Evolutionary conservation across 495 filamentous ascomycete genomes (phyloP).

Genomic region (Neurospora sp.): DNA sequence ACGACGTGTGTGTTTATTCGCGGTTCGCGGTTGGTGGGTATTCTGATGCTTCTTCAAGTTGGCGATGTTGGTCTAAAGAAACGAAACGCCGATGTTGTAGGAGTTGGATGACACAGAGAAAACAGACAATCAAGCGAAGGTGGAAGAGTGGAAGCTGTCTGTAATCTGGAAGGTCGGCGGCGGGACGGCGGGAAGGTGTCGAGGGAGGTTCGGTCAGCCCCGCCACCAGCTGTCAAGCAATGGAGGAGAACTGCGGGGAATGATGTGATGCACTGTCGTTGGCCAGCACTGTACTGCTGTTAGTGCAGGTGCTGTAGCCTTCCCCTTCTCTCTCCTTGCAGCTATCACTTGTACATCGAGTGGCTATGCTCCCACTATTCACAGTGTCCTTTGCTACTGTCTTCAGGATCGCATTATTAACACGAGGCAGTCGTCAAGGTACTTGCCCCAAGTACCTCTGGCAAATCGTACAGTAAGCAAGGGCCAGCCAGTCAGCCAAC

Average conservation of each 20-base stretch:
- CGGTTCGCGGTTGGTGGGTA: neutral
- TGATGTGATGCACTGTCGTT: conserved; percentile 8
- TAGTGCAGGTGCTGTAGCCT: neutral
- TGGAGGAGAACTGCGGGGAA: neutral
- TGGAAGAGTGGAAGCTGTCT: neutral
- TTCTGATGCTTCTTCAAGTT: neutral
- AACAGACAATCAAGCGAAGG: neutral
- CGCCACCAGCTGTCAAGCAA: conserved; percentile 7
- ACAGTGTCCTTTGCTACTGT: neutral
- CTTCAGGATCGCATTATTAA: neutral
- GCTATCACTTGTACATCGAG: neutral
- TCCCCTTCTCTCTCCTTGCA: neutral
- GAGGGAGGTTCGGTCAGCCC: conserved; percentile 7
- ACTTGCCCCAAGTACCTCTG: neutral
- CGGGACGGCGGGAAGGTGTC: neutral
- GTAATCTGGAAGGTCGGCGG: neutral
- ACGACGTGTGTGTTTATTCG: neutral
- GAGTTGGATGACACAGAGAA: neutral
- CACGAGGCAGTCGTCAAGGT: neutral
- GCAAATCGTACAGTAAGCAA: neutral
- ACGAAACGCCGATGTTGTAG: neutral
- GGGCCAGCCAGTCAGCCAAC: neutral
- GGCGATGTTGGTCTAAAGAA: neutral
- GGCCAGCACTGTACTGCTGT: neutral
- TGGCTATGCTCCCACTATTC: neutral